A percentile compares a stretch with the other conserved stretches of the same genome.
Conservation (phyloP, 2,329 filamentous ascomycete species). For the Domatiomyces globalis region DNA sequence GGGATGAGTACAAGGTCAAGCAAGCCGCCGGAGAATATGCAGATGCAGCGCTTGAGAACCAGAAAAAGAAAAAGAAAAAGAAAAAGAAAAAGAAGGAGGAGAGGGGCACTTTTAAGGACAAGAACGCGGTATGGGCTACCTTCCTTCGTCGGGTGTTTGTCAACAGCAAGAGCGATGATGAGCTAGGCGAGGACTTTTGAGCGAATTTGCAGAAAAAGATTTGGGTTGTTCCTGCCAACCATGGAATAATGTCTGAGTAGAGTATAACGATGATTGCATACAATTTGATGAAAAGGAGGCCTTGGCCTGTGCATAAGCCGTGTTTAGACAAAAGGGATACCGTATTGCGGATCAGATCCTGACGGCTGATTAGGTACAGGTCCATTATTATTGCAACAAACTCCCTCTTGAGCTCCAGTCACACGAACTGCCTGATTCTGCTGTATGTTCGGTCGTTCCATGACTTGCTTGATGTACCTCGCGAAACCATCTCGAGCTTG, state of each 20-base stretch:
- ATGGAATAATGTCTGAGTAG: not conserved
- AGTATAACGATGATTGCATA: not conserved
- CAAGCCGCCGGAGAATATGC: conserved; percentile 6
- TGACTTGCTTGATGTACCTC: too few species aligned
- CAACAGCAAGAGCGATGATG: conserved; percentile 16
- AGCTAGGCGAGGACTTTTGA: conserved; percentile 17
- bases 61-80: conserved; percentile 2
- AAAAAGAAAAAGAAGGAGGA: conserved; percentile 25
- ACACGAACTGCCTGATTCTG: too few species aligned
- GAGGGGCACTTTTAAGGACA: conserved; percentile 19
- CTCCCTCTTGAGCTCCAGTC: too few species aligned
- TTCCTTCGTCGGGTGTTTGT: conserved; percentile 18
- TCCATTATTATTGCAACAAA: too few species aligned
- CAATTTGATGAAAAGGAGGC: not conserved
- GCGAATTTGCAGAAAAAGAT: not conserved
- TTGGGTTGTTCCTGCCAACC: not conserved
- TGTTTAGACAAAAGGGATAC: too few species aligned
- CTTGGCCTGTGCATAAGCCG: too few species aligned
- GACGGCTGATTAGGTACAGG: too few species aligned
- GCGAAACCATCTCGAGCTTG: too few species aligned
- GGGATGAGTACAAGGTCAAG: conserved; percentile 19
- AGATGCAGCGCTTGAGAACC: not conserved
- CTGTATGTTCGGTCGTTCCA: too few species aligned
- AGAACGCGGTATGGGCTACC: conserved; percentile 16
- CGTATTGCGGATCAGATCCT: too few species aligned